These are phyloP conservation scores for Magnolia changhungtana DNA, from an alignment of 164 flowering plant genomes.

Conservation along the genomic window DNA sequence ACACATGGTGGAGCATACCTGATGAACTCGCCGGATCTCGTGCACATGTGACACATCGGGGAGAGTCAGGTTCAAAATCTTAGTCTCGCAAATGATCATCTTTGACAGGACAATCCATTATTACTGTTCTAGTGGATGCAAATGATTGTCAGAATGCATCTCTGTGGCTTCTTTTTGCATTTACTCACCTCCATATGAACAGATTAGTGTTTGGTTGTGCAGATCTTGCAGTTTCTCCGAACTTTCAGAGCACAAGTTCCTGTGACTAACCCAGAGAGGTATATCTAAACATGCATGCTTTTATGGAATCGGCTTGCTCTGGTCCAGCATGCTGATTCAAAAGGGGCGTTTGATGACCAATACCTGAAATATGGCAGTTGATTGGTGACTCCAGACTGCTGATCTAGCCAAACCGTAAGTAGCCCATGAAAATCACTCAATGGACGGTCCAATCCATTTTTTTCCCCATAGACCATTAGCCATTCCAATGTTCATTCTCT, in stretches of 20 bases:
- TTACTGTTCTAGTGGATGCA: not conserved
- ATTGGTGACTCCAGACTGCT: too few species aligned
- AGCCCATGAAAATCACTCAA: too few species aligned
- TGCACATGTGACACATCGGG: too few species aligned
- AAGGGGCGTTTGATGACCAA: not conserved
- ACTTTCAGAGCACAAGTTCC: slow-evolving; percentile 74
- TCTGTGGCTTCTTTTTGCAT: not conserved
- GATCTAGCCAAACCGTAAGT: too few species aligned
- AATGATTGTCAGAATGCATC: not conserved
- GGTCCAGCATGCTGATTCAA: not conserved
- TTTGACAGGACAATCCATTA: not conserved
- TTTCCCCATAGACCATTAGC: too few species aligned
- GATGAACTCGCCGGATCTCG: too few species aligned
- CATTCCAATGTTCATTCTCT: too few species aligned
- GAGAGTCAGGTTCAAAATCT: not conserved
- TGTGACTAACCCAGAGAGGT: slow-evolving; percentile 61
- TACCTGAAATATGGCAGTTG: not conserved
- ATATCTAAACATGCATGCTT: not conserved
- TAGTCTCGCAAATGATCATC: too few species aligned
- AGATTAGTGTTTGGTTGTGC: slow-evolving; percentile 10
- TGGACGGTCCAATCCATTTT: too few species aligned
- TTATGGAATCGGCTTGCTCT: too few species aligned
- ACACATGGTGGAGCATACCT: too few species aligned
- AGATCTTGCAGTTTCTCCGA: slow-evolving; percentile 83
- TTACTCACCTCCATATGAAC: not conserved